Evolutionary conservation across 306 rosid species (phyloP), one percentile per base, ranked within the genome.

Genomic region (Carpinus viminea): DNA sequence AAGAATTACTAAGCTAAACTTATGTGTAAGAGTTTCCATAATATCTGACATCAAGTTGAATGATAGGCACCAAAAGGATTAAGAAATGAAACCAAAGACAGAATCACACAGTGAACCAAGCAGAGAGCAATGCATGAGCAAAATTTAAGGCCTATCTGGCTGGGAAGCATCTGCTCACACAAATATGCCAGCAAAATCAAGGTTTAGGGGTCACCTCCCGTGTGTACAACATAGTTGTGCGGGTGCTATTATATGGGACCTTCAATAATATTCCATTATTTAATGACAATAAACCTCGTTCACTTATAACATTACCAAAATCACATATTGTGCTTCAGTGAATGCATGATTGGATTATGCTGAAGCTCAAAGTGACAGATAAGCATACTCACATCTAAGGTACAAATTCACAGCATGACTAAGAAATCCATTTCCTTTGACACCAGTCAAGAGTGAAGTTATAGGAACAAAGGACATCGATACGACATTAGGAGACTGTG

Each of bases 381-480:
- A 12, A 18, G 55, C 43, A 46, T 50, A 85, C 98, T 88, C 84
- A 93, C 98, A 95, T 95, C 98, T 87, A 79, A 95, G 92, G 74
- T 92, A 95, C 82, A 95, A 90, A 73, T 92, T 92, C 77, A 92
- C 83, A 0, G 98, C 99, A 55, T 95, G 99, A 80, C 76, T 87
- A 72, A 93, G 88, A 76, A 91, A 90, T 79, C 98, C 99, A 82
- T 60, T 88, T 81, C 98, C 99, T 57, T 76, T 89, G 66, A 86
- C 82, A 26, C 93, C 89, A 72, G 81, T 87, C 83, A 93, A 57
- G 50, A 95, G 91, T 36, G 98, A 83, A 50, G 98, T 93, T 81
- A 95, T 89, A 9, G 99, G 98, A 75, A 91, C 94, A n/a, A 95
- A 86, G 12, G 98, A 85, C 97, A 95, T 85, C 24, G 91, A 91